Base-by-base conservation (phyloP, 2,329 filamentous ascomycete genomes). In the Diaporthe citriasiana region DNA sequence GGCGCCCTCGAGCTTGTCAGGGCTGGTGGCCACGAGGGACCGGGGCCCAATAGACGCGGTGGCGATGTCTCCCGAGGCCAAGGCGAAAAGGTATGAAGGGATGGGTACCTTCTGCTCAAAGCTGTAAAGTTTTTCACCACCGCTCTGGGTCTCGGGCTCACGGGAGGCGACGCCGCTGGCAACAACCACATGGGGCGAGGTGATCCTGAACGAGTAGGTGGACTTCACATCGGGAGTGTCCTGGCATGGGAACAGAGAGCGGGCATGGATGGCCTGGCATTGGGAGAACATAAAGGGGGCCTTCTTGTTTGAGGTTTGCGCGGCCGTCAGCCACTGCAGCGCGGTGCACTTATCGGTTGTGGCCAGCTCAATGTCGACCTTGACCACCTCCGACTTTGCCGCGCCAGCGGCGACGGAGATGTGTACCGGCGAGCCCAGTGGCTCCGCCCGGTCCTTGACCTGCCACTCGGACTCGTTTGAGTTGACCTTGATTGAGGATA, bases 221-320 rank as follows among this genome's bases (percentile, higher is more conserved):
- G 94, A 95, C 87, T 99, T 99, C 79, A 98, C 94, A 82, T 98
- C 96, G 4, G 97, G 97, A 0, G 97, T 98, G 81, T 99, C 97
- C 85, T 98, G 96, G 84, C 96, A 98, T 9, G 97, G 97, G 83
- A 98, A 97, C 75, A 98, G 90, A 63, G 95, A 97, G 75, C 97
- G 92, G 56, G 94, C 95, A 80, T 98, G 95, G 80, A 98, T 98
- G 71, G 96, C 95, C 87, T 99, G 96, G 83, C 95, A 98, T 86
- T 98, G 97, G 57, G 94, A 97, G 86, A 98, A 98, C 92, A 98
- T 96, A 84, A 98, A 98, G 1, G 96, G 96, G 78, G 97, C 93
- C 84, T 95, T 97, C 86, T 95, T 95, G 89, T 97, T 98, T 74
- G 94, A 95, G 0, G 97, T 98, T 85, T 98, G 97, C 42, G 93